A percentile compares a stretch with the other conserved stretches of the same genome.
Conservation (phyloP, 2,329 filamentous ascomycete genomes). For the Diaporthe sp. region DNA sequence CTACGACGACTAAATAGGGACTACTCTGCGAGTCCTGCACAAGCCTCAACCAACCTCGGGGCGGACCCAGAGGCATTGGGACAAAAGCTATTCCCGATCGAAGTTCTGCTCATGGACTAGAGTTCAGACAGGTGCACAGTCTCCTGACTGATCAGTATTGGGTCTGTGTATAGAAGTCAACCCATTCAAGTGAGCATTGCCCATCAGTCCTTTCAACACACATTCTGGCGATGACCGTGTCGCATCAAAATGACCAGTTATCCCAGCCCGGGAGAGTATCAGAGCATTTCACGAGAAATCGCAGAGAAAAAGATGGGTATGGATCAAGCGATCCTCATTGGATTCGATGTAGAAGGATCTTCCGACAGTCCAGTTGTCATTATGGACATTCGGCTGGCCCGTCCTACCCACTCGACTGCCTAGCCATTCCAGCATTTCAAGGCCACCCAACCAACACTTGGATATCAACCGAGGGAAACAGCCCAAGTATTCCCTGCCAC, state of each 20-base stretch:
- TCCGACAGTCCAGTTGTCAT: slow-evolving; percentile 5
- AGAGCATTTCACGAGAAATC: background rate
- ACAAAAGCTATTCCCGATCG: too few species aligned
- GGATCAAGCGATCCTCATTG: background rate
- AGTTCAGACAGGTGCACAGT: too few species aligned
- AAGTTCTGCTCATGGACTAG: too few species aligned
- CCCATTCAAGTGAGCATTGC: background rate
- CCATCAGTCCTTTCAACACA: background rate
- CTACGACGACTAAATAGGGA: too few species aligned
- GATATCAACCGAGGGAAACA: slow-evolving; percentile 19
- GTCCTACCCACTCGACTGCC: background rate
- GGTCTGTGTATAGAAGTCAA: background rate
- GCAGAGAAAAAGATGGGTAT: background rate
- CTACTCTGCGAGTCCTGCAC: too few species aligned
- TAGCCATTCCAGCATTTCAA: background rate
- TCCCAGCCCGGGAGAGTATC: background rate
- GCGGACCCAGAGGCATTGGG: too few species aligned
- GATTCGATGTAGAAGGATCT: background rate
- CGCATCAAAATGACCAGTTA: background rate
- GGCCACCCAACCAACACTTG: background rate
- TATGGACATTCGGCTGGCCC: background rate
- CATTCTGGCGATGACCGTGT: background rate
- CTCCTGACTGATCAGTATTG: background rate
- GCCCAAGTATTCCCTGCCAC: background rate
- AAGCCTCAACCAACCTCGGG: too few species aligned